These are phyloP conservation scores for Nymphaea thermarum DNA, from an alignment of 164 flowering plant genomes.

Conservation along the genomic window DNA sequence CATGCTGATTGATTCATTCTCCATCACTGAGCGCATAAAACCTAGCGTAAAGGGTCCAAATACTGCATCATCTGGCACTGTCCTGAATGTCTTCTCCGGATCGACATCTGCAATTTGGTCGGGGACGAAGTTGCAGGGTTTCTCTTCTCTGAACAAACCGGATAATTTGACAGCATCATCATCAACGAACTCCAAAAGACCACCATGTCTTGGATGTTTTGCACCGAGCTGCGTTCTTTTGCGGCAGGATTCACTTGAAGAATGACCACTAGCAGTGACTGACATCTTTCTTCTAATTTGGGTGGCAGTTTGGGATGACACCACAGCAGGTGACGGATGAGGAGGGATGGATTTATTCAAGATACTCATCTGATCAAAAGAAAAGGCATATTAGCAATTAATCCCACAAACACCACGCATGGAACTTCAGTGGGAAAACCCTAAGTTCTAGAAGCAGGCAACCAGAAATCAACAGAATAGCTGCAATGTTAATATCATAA, in stretches of 20 bases:
- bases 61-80: neutral
- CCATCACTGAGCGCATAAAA: conserved; percentile 4
- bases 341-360: conserved; percentile 9
- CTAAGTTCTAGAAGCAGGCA: no score
- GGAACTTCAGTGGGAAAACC: no score
- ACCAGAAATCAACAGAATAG: no score
- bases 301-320: neutral
- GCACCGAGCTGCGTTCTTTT: neutral
- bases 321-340: conserved; percentile 1
- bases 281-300: conserved; percentile 1
- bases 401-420: no score
- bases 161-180: conserved; percentile 1
- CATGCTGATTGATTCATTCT: conserved; percentile 4
- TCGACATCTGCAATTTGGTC: neutral
- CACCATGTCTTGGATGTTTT: conserved; percentile 1
- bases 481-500: no score
- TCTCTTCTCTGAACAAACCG: neutral
- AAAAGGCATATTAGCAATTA: neutral
- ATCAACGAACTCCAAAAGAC: neutral
- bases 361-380: conserved; percentile 7
- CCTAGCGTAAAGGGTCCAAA: conserved; percentile 8
- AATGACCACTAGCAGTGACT: neutral
- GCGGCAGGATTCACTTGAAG: neutral
- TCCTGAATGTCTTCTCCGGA: neutral
- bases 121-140: neutral